Conservation (phyloP, 371 early-diverging fungal genomes). For the Syncephalastrum racemosum region DNA sequence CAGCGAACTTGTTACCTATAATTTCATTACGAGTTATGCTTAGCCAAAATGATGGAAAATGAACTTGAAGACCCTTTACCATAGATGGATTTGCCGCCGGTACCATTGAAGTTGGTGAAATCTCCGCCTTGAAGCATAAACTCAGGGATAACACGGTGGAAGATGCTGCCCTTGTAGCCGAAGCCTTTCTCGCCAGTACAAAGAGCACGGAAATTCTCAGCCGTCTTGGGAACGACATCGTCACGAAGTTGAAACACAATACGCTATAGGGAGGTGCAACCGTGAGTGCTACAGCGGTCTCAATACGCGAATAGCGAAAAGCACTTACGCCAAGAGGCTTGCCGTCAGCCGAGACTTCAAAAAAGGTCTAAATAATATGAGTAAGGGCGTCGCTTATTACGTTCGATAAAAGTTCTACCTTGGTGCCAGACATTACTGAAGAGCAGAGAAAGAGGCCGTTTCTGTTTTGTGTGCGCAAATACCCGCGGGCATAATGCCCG, state of each 20-base stretch:
- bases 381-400: not conserved
- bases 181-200: conserved; percentile 76
- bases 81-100: conserved; percentile 97
- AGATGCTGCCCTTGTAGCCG: conserved; percentile 86
- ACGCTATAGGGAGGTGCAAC: conserved; percentile 32
- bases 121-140: conserved; percentile 99
- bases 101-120: conserved; percentile 93
- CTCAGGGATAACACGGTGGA: conserved; percentile 92
- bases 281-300: not conserved
- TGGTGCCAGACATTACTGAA: conserved; percentile 21
- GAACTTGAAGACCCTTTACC: conserved; percentile 44
- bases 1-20: conserved; percentile 70
- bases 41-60: conserved; percentile 12
- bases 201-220: conserved; percentile 94
- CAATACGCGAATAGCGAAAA: not conserved
- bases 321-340: conserved; percentile 55
- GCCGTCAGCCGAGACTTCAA: conserved; percentile 57
- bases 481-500: no score
- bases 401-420: conserved; percentile 7
- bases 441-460: not conserved
- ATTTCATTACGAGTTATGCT: conserved; percentile 51
- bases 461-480: not conserved
- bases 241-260: conserved; percentile 70
- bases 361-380: conserved; percentile 46
- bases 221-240: conserved; percentile 96